Conservation (phyloP, 2,329 filamentous ascomycete genomes). For the Alternaria viburni region DNA sequence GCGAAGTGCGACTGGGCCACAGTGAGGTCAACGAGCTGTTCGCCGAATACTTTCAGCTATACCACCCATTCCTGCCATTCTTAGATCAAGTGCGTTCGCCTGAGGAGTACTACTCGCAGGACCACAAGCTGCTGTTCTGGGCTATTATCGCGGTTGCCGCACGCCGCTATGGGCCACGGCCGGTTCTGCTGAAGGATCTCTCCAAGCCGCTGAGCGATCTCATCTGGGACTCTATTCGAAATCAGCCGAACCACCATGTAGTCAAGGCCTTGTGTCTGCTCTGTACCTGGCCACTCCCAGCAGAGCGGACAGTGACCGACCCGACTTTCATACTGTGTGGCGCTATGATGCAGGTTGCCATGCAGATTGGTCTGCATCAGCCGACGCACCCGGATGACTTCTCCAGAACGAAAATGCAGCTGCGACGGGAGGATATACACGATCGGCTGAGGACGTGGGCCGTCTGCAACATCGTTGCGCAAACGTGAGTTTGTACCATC, state of each 20-base stretch:
- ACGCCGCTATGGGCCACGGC: slow-evolving; percentile 70
- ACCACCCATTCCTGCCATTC: slow-evolving; percentile 80
- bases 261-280: slow-evolving; percentile 81
- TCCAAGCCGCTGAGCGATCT: slow-evolving; percentile 71
- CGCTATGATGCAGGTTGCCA: slow-evolving; percentile 86
- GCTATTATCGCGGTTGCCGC: slow-evolving; percentile 77
- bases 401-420: slow-evolving; percentile 73
- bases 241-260: slow-evolving; percentile 79
- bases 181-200: slow-evolving; percentile 69
- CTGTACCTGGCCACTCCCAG: slow-evolving; percentile 82
- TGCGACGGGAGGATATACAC: slow-evolving; percentile 79
- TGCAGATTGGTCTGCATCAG: slow-evolving; percentile 80
- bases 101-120: slow-evolving; percentile 74
- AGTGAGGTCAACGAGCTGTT: slow-evolving; percentile 64
- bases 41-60: slow-evolving; percentile 75
- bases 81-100: slow-evolving; percentile 70
- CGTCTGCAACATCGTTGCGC: slow-evolving; percentile 82
- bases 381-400: slow-evolving; percentile 86
- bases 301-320: slow-evolving; percentile 79
- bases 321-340: slow-evolving; percentile 82
- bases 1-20: slow-evolving; percentile 51
- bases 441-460: slow-evolving; percentile 84
- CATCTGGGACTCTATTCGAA: slow-evolving; percentile 78
- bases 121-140: slow-evolving; percentile 86
- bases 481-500: slow-evolving; percentile 58